Conservation (phyloP, 768 basidiomycete species). For the Boletus rex-veris region DNA sequence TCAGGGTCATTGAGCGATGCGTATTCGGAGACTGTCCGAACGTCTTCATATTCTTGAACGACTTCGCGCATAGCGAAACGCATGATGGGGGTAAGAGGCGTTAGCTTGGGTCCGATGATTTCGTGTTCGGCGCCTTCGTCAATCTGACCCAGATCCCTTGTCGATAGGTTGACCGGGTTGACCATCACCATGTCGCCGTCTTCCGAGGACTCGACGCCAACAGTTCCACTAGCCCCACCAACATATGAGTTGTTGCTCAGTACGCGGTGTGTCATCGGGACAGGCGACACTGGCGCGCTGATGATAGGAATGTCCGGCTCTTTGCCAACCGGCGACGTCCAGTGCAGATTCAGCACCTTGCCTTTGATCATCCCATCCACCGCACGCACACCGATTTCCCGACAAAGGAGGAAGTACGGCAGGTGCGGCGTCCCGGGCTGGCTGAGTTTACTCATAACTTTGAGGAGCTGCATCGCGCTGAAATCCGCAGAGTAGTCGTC, state of each 20-base stretch:
- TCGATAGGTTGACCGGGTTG: conserved; percentile 33
- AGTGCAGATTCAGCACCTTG: conserved; percentile 68
- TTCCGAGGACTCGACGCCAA: conserved; percentile 37
- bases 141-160: conserved; percentile 42
- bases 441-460: conserved; percentile 76
- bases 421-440: conserved; percentile 60
- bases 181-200: conserved; percentile 52
- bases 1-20: conserved; percentile 69
- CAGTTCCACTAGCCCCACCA: conserved; percentile 39
- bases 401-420: conserved; percentile 77
- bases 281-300: conserved; percentile 25
- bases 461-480: conserved; percentile 73
- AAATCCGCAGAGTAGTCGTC: conserved; percentile 64
- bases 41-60: conserved; percentile 77
- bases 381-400: conserved; percentile 78
- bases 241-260: conserved; percentile 28
- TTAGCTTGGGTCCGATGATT: conserved; percentile 66
- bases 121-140: conserved; percentile 56
- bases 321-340: conserved; percentile 67
- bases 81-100: conserved; percentile 80
- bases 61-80: conserved; percentile 81
- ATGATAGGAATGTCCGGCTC: conserved; percentile 39
- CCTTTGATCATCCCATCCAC: conserved; percentile 85
- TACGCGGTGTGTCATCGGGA: conserved; percentile 26
- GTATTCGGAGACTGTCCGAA: conserved; percentile 72